Evolutionary conservation across 2,329 filamentous ascomycete genomes (phyloP), one percentile per base, ranked within the genome.

Genomic region (Fusarium transvaalense): DNA sequence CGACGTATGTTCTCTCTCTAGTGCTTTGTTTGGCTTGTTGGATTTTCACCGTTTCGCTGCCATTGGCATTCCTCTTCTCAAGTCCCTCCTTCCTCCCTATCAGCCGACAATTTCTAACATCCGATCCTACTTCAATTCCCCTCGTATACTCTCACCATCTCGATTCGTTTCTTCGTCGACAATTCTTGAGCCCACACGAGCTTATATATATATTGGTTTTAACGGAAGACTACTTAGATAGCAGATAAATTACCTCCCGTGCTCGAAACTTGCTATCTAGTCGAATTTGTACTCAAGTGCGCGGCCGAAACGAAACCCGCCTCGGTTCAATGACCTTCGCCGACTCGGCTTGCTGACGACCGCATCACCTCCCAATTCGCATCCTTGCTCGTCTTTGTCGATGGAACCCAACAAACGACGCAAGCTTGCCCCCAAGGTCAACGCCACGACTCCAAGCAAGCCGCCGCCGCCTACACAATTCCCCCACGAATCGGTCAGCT

Each of bases 351-450:
- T 67, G 62, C 56, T 66, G 47, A 64, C 60, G 68, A 71, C 67
- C 63, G 55, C 62, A 59, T 63, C 51, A 61, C 50, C 58, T 56
- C 55, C 58, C 59, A 68, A 64, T 57, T 53, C 47, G 48, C 51
- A 66, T 56, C 48, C 52, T 60, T 39, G 41, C 35, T 46, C 52
- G 47, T 50, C 53, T 41, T 41, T 64, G 71, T 74, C 75, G 71
- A 82, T 82, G 80, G 80, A 82, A 75, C 80, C 79, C 66, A 80
- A 71, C 61, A 82, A 82, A 66, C 80, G 79, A 75, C 78, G 80
- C 72, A 81, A 81, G 76, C 76, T 82, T 76, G 80, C 80, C 72
- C 80, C 80, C 35, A 82, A 82, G 71, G 78, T 80, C 74, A 72
- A 76, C 69, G 75, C 77, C 52, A 56, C 74, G 38, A 72, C 72